Conservation (phyloP, 306 rosid species). For the Datisca glomerata region DNA sequence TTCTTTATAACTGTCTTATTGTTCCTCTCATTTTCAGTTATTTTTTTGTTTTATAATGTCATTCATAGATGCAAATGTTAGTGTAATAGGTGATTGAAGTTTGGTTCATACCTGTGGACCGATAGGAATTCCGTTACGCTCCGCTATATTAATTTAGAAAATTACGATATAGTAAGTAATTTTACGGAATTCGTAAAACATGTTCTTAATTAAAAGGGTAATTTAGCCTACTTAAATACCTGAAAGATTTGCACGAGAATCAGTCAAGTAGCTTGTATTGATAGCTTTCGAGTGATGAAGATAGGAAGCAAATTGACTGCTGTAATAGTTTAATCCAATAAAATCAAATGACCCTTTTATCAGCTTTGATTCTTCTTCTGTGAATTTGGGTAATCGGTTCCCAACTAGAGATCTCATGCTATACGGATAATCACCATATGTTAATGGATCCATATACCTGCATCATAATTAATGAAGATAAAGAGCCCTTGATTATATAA, state of each 20-base stretch:
- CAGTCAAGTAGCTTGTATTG: constrained; percentile 14
- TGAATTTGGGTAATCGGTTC: constrained; percentile 18
- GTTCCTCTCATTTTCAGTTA: no score
- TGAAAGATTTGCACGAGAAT: constrained; percentile 6
- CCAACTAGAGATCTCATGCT: constrained; percentile 19
- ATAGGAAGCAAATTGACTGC: constrained; percentile 7
- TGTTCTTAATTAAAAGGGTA: not conserved
- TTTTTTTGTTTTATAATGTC: no score
- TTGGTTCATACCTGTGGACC: constrained; percentile 27
- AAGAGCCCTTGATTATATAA: no score
- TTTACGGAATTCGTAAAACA: not conserved
- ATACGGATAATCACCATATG: constrained; percentile 20
- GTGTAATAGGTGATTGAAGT: no score
- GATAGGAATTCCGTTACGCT: constrained; percentile 25
- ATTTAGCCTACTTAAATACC: constrained; percentile 3
- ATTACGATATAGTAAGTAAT: not conserved
- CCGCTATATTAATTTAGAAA: constrained; percentile 2
- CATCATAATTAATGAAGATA: not conserved
- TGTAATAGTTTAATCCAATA: constrained; percentile 23
- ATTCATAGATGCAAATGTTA: no score
- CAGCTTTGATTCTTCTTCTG: constrained; percentile 1
- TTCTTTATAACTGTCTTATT: no score
- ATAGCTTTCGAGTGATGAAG: constrained; percentile 1
- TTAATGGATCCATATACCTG: constrained; percentile 23
- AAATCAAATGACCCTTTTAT: constrained; percentile 20